Base-by-base conservation (phyloP, 2,329 filamentous ascomycete species). In the Chaetomium olivaceum region DNA sequence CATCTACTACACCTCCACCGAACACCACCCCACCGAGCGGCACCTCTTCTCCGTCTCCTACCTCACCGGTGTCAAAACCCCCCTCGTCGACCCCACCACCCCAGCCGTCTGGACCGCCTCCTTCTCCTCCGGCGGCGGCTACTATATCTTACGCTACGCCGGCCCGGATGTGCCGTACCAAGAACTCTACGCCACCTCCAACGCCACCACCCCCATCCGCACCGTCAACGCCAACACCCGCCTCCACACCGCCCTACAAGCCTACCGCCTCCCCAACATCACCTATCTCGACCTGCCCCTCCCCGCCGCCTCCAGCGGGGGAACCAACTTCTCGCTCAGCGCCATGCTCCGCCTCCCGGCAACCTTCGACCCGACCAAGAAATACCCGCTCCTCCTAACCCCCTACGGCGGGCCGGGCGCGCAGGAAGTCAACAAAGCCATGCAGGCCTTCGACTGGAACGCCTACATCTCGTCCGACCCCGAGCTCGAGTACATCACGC, bases 141-240 rank as follows among this genome's bases (percentile, higher is more conserved):
- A 87, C 78, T 90, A 90, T 72, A 84, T 91, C 51, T 82, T 90
- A 2, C 83, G 79, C 60, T 91, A 91, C 73, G 76, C 78, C 21
- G 89, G 89, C 0, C 89, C 89, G 0, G 84, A 90, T 62, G 85
- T 91, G 0, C 88, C 89, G 0, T 90, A 89, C 76, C 87, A 91
- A 72, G 86, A 89, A 68, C 80, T 91, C 0, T 89, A 89, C 76
- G 78, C 83, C 0, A 74, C 82, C 67, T 84, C 88, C 72, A 81
- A 82, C 23, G 83, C 80, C 23, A 71, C 71, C 8, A 80, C 77
- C 39, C 82, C 87, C 0, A 75, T 90, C 9, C 82, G 85, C 6
- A 85, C 83, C 0, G 80, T 91, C 9, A 83, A 84, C 11, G 82
- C 84, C 71, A 91, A 91, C 74, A 81, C 82, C n/a, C 80, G 73